Evolutionary conservation across 306 rosid genomes (phyloP).

Genomic region (Prunus campanulata): DNA sequence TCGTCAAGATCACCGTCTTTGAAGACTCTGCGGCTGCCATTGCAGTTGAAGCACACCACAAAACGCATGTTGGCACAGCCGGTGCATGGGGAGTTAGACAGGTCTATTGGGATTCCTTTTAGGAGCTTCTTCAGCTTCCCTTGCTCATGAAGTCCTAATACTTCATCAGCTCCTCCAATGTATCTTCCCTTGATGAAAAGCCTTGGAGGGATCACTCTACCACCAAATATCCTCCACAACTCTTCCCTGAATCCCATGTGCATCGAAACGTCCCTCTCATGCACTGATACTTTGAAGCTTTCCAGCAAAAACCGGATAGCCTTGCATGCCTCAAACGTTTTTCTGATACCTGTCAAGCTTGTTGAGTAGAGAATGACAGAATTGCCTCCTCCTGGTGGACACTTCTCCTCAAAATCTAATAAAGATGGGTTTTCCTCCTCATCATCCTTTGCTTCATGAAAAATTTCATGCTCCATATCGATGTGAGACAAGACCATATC

Average conservation of each 20-base stretch:
- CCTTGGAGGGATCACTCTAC: constrained; percentile 78
- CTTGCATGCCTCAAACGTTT: constrained; percentile 78
- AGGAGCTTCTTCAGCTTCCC: constrained; percentile 71
- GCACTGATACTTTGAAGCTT: constrained; percentile 56
- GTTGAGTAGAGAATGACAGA: constrained; percentile 78
- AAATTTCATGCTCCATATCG: neutral
- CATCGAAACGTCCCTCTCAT: constrained; percentile 85
- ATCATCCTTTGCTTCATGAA: neutral
- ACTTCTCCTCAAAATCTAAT: constrained; percentile 56
- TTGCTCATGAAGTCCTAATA: constrained; percentile 73
- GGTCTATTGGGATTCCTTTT: constrained; percentile 56
- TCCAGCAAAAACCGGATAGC: constrained; percentile 64
- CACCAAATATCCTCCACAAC: constrained; percentile 62
- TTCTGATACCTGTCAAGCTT: constrained; percentile 79
- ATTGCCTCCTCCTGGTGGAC: constrained; percentile 74
- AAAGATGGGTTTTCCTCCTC: constrained; percentile 42
- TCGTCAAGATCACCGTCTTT: constrained; percentile 16
- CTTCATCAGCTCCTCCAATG: constrained; percentile 96
- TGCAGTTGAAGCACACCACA: constrained; percentile 61
- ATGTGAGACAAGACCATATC: neutral
- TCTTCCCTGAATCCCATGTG: constrained; percentile 82
- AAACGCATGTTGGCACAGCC: constrained; percentile 66
- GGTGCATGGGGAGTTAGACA: constrained; percentile 40
- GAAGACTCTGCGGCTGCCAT: constrained; percentile 74
- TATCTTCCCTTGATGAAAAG: constrained; percentile 84